phyloP scores from a whole-genome alignment of 805 yeast genomes.

The Cyberlindnera mississippiensis region DNA sequence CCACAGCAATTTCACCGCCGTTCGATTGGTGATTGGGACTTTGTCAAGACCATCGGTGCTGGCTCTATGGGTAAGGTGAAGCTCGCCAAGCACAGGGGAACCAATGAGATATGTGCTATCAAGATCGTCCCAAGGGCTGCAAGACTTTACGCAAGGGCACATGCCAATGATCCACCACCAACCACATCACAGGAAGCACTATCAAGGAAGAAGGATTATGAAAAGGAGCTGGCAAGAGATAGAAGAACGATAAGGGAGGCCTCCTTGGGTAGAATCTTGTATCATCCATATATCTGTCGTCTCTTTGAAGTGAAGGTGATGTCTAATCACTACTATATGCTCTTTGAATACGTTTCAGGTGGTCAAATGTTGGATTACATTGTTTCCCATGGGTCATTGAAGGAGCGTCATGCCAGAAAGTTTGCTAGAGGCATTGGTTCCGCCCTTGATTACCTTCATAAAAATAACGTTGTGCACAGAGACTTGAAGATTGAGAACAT shows the following conservation, averaged over 20 bases:
- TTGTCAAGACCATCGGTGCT: conserved; percentile 91
- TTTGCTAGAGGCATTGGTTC: conserved; percentile 94
- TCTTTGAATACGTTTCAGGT: conserved; percentile 94
- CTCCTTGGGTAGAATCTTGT: conserved; percentile 81
- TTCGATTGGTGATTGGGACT: conserved; percentile 96
- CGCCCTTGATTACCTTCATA: conserved; percentile 90
- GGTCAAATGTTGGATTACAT: conserved; percentile 97
- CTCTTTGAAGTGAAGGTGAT: conserved; percentile 91
- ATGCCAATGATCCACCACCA: conserved; percentile 65
- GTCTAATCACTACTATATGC: conserved; percentile 96
- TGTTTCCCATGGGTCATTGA: conserved; percentile 90
- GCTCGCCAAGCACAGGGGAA: conserved; percentile 78
- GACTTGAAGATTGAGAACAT: conserved; percentile 96
- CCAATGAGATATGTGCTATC: conserved; percentile 83
- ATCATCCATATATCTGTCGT: conserved; percentile 90
- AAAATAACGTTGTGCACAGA: conserved; percentile 92
- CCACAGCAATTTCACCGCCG: conserved; percentile 61
- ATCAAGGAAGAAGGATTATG: conserved; percentile 64
- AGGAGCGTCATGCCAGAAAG: conserved; percentile 90
- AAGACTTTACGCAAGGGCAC: conserved; percentile 67
- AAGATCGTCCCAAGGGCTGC: conserved; percentile 92
- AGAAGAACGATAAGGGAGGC: conserved; percentile 93
- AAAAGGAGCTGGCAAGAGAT: conserved; percentile 85
- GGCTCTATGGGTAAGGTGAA: conserved; percentile 99
- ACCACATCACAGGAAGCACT: conserved; percentile 51